phyloP scores from a whole-genome alignment of 371 early-diverging fungal species.

The Smittium mucronatum region DNA sequence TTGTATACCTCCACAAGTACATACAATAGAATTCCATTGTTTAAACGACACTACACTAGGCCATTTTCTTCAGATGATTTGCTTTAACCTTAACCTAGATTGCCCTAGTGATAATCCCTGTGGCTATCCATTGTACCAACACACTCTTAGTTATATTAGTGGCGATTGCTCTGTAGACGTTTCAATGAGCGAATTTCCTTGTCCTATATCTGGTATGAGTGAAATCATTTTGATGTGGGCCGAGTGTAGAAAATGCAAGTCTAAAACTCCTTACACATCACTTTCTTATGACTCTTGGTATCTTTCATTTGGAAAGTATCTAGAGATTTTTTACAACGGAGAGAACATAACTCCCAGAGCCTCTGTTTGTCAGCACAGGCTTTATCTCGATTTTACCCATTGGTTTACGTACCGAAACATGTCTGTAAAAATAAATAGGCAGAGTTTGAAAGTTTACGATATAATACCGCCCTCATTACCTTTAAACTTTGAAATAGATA shows the following conservation, averaged over 20 bases:
- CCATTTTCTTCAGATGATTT: constrained; percentile 71
- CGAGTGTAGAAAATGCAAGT: constrained; percentile 56
- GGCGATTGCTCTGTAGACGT: constrained; percentile 62
- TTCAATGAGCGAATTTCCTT: constrained; percentile 49
- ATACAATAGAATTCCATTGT: constrained; percentile 65
- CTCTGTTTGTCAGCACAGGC: constrained; percentile 64
- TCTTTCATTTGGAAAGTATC: constrained; percentile 88
- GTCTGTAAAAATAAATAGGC: constrained; percentile 60
- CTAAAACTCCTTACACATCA: constrained; percentile 52
- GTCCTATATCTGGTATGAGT: constrained; percentile 55
- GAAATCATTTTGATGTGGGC: constrained; percentile 75
- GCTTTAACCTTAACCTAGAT: constrained; percentile 42
- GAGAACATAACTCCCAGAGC: constrained; percentile 51
- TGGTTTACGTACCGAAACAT: constrained; percentile 60
- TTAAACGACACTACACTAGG: constrained; percentile 72
- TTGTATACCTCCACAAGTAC: constrained; percentile 59
- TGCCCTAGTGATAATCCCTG: constrained; percentile 58
- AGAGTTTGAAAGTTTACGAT: constrained; percentile 59
- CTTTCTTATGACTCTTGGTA: constrained; percentile 81
- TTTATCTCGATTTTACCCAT: constrained; percentile 61
- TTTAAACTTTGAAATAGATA: constrained; percentile 27
- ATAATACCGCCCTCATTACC: constrained; percentile 65
- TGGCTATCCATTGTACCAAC: constrained; percentile 51
- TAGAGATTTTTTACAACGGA: constrained; percentile 69
- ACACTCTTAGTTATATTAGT: constrained; percentile 74